Conservation (phyloP, 2,329 filamentous ascomycete species). For the Penicillium sp. region DNA sequence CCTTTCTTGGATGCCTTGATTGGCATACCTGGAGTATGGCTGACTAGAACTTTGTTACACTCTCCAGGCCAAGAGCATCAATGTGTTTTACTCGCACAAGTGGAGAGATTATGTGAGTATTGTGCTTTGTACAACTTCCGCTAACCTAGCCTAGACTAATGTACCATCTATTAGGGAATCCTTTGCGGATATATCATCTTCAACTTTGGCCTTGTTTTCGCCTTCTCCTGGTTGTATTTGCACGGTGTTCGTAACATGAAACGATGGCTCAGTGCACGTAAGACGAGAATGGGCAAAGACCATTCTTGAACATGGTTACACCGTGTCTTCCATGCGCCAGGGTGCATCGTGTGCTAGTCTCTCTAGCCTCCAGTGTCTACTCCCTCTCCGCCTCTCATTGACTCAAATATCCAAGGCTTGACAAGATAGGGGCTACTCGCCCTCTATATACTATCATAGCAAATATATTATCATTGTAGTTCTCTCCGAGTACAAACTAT, state of each 20-base stretch:
- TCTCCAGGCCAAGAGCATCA: slow-evolving; percentile 49
- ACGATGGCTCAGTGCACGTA: slow-evolving; percentile 32
- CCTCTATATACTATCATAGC: background rate
- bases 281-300: slow-evolving; percentile 21
- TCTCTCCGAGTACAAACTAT: background rate
- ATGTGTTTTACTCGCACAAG: slow-evolving; percentile 59
- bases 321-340: background rate
- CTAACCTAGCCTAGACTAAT: background rate
- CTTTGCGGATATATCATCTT: slow-evolving; percentile 64
- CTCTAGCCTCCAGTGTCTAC: background rate
- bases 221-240: slow-evolving; percentile 56
- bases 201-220: slow-evolving; percentile 58
- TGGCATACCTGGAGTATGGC: background rate
- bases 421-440: background rate
- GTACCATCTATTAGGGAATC: slow-evolving; percentile 46
- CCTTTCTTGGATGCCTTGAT: background rate
- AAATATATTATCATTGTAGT: background rate
- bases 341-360: background rate
- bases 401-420: background rate
- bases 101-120: slow-evolving; percentile 60
- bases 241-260: slow-evolving; percentile 34
- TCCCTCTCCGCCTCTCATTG: background rate
- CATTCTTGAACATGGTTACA: background rate
- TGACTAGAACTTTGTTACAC: background rate
- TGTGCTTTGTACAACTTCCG: slow-evolving; percentile 9